Evolutionary conservation across 73 alveolate species (phyloP).

Genomic region (Tetrahymena malaccensis): DNA sequence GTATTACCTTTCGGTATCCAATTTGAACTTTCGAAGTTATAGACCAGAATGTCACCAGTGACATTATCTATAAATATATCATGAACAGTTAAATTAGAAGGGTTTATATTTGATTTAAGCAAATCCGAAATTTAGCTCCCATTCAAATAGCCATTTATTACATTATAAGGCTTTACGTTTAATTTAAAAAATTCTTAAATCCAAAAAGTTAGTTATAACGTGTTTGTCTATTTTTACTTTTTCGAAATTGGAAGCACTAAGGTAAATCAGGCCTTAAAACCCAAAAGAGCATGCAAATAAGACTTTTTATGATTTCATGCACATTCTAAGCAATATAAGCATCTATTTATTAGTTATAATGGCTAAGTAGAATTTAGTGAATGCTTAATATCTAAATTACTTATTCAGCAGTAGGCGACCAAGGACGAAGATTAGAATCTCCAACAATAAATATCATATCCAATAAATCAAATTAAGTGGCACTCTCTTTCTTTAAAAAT

Average conservation of each 20-base stretch:
- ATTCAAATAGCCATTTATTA: background rate
- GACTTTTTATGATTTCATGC: constrained; percentile 11
- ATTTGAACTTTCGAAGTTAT: constrained; percentile 47
- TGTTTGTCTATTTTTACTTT: background rate
- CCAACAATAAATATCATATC: constrained; percentile 85
- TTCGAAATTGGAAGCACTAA: constrained; percentile 32
- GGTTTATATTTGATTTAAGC: constrained; percentile 2
- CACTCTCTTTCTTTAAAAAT: constrained; percentile 37
- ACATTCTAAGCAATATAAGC: constrained; percentile 20
- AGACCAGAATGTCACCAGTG: constrained; percentile 84
- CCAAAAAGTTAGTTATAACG: background rate
- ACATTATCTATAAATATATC: constrained; percentile 81
- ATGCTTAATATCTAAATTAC: background rate
- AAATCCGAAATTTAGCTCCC: constrained; percentile 48
- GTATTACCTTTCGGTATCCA: constrained; percentile 90
- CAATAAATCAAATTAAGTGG: constrained; percentile 62
- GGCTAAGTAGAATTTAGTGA: background rate
- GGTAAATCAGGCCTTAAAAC: constrained; percentile 14
- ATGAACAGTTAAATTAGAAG: constrained; percentile 34
- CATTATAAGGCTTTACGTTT: background rate
- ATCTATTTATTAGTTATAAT: background rate
- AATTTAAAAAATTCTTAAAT: background rate
- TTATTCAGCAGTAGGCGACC: constrained; percentile 69
- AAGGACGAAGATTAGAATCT: constrained; percentile 73
- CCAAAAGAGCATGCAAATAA: constrained; percentile 33